Evolutionary conservation across 2,329 filamentous ascomycete genomes (phyloP).

Genomic region (Beauveria sp.): DNA sequence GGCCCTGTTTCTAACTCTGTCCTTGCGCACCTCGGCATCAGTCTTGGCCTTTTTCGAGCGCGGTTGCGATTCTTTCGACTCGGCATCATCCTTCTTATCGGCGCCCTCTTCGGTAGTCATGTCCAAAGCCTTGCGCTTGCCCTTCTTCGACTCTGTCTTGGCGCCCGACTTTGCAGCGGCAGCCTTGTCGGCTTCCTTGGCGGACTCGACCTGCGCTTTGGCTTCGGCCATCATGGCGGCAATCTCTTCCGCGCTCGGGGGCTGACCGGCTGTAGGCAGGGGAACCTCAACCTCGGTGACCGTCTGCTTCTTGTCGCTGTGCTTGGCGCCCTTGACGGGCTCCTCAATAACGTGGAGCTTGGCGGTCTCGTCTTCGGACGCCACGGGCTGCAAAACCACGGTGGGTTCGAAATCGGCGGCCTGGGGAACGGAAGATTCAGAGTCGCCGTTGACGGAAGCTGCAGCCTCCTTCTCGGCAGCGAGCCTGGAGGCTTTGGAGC

Average conservation of each 20-base stretch:
- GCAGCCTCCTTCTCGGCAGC: slow-evolving; percentile 26
- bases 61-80: slow-evolving; percentile 36
- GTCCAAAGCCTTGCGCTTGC: slow-evolving; percentile 70
- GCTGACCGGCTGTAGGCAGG: slow-evolving; percentile 46
- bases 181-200: slow-evolving; percentile 36
- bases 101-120: slow-evolving; percentile 53
- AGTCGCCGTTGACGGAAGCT: slow-evolving; percentile 24
- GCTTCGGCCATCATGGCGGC: slow-evolving; percentile 79
- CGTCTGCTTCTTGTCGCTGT: slow-evolving; percentile 62
- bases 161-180: slow-evolving; percentile 31
- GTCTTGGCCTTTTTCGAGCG: slow-evolving; percentile 72
- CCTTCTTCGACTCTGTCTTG: slow-evolving; percentile 41
- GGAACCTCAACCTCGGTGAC: slow-evolving; percentile 72
- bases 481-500: slow-evolving; percentile 34
- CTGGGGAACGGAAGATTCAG: slow-evolving; percentile 34
- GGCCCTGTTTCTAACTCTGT: slow-evolving; percentile 79
- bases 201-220: slow-evolving; percentile 76
- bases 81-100: slow-evolving; percentile 22
- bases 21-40: slow-evolving; percentile 73
- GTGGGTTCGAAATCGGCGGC: slow-evolving; percentile 43
- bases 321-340: slow-evolving; percentile 44
- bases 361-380: slow-evolving; percentile 51
- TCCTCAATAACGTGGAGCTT: slow-evolving; percentile 65
- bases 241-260: slow-evolving; percentile 70
- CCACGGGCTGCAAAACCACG: slow-evolving; percentile 39